A percentile compares a stretch with the other conserved stretches of the same genome.
Conservation (phyloP, 2,329 filamentous ascomycete species). For the Scedosporium boydii region DNA sequence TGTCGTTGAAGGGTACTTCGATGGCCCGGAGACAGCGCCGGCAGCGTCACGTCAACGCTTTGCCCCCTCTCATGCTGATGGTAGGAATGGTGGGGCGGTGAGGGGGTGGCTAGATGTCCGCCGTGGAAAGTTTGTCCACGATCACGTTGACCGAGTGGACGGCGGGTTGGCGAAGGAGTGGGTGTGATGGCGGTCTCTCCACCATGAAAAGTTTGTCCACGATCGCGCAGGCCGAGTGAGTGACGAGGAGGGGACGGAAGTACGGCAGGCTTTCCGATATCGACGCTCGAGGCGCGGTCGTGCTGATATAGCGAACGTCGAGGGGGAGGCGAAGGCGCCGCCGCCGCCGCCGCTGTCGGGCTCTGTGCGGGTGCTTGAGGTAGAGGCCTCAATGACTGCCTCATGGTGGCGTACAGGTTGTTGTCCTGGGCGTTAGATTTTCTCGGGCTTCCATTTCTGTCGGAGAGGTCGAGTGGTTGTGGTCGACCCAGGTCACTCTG, state of each 20-base stretch:
- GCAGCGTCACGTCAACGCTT: slow-evolving; percentile 51
- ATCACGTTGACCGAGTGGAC: background rate
- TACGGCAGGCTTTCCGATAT: slow-evolving; percentile 35
- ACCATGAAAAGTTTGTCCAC: background rate
- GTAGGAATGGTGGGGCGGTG: slow-evolving; percentile 23
- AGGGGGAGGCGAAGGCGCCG: slow-evolving; percentile 10
- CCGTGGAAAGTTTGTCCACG: background rate
- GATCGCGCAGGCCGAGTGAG: background rate
- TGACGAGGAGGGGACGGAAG: background rate
- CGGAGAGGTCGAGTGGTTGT: slow-evolving; percentile 33
- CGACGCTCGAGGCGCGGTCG: slow-evolving; percentile 55
- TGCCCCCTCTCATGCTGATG: slow-evolving; percentile 47
- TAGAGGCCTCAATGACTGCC: slow-evolving; percentile 68
- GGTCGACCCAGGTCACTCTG: slow-evolving; percentile 61
- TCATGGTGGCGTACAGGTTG: slow-evolving; percentile 60
- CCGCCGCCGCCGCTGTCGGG: background rate
- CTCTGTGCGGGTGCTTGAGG: slow-evolving; percentile 50
- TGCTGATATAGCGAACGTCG: slow-evolving; percentile 23
- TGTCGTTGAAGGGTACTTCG: slow-evolving; percentile 24
- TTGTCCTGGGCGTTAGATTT: slow-evolving; percentile 42
- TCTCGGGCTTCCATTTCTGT: slow-evolving; percentile 22
- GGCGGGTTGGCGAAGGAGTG: background rate
- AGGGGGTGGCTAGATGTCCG: slow-evolving; percentile 30
- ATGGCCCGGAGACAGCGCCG: slow-evolving; percentile 33
- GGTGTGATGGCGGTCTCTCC: slow-evolving; percentile 32